Evolutionary conservation across 306 rosid genomes (phyloP).

Genomic region (Dalbergia cochinchinensis): DNA sequence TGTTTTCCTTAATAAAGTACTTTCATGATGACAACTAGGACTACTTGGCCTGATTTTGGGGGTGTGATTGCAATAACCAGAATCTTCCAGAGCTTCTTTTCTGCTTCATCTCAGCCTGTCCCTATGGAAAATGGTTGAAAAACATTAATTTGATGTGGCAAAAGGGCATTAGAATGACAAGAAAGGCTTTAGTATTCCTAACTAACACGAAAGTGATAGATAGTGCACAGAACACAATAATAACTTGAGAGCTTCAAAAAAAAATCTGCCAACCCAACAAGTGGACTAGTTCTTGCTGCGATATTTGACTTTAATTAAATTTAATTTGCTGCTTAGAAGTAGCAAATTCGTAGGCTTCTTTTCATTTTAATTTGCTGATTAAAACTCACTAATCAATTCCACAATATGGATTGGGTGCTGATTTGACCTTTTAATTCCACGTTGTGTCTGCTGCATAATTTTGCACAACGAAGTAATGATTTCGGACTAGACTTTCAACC

Average conservation of each 20-base stretch:
- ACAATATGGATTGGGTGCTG: background rate
- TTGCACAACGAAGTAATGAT: conserved; percentile 12
- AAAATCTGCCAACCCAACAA: conserved; percentile 11
- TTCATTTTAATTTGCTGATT: background rate
- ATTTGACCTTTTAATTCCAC: conserved; percentile 19
- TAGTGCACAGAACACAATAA: conserved; percentile 38
- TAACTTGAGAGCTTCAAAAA: conserved; percentile 27
- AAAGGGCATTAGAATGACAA: conserved; percentile 11
- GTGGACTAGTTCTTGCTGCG: conserved; percentile 37
- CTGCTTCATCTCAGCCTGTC: conserved; percentile 29
- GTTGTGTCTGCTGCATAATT: background rate
- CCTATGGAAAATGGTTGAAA: conserved; percentile 27
- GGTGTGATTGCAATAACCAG: background rate
- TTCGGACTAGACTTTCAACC: conserved; percentile 17
- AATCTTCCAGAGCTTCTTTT: conserved; percentile 38
- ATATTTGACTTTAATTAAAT: conserved; percentile 32
- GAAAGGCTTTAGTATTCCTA: conserved; percentile 17
- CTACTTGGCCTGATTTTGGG: conserved; percentile 29
- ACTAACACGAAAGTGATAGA: conserved; percentile 36
- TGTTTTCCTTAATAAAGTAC: too few relatives aligned
- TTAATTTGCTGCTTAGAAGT: background rate
- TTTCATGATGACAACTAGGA: conserved; percentile 23
- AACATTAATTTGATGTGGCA: background rate
- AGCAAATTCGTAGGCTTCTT: background rate
- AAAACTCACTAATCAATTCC: background rate